Evolutionary conservation across 1,139 yeast genomes (phyloP).

Genomic region (Eremothecium coryli): DNA sequence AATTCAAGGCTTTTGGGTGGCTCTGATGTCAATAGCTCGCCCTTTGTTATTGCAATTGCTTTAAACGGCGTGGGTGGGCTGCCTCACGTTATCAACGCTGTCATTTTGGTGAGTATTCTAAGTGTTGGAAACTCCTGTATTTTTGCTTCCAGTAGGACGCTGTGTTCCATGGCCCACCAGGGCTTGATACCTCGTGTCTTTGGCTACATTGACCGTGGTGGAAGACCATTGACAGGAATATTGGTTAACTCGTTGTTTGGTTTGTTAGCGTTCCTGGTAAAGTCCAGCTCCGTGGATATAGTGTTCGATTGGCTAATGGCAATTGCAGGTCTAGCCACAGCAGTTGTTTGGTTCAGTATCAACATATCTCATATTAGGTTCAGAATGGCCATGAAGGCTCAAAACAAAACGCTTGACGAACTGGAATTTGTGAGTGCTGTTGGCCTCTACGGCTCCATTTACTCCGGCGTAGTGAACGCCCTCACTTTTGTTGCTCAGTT

Average conservation of each 20-base stretch:
- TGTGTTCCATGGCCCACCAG: conserved; percentile 72
- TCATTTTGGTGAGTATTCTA: conserved; percentile 57
- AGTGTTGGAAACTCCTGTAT: conserved; percentile 71
- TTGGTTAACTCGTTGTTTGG: conserved; percentile 68
- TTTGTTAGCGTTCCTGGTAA: conserved; percentile 64
- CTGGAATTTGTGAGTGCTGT: conserved; percentile 59
- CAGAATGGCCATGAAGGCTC: conserved; percentile 59
- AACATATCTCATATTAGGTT: conserved; percentile 69
- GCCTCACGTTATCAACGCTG: conserved; percentile 65
- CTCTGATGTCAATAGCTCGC: conserved; percentile 51
- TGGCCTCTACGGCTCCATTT: conserved; percentile 61
- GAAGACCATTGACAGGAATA: conserved; percentile 56
- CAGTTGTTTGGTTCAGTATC: conserved; percentile 76
- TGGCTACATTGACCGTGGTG: conserved; percentile 50
- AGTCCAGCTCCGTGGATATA: conserved; percentile 49
- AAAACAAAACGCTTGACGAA: conserved; percentile 57
- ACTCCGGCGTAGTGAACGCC: conserved; percentile 49
- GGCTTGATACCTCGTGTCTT: conserved; percentile 69
- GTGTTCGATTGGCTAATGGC: conserved; percentile 76
- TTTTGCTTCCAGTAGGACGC: conserved; percentile 71
- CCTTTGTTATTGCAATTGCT: conserved; percentile 56
- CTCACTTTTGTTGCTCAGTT: conserved; percentile 67
- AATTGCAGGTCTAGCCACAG: conserved; percentile 71
- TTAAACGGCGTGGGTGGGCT: conserved; percentile 52
- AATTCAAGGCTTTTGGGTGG: conserved; percentile 44